Base-by-base conservation (phyloP, 768 basidiomycete genomes). In the Guyanaporus albipodus region DNA sequence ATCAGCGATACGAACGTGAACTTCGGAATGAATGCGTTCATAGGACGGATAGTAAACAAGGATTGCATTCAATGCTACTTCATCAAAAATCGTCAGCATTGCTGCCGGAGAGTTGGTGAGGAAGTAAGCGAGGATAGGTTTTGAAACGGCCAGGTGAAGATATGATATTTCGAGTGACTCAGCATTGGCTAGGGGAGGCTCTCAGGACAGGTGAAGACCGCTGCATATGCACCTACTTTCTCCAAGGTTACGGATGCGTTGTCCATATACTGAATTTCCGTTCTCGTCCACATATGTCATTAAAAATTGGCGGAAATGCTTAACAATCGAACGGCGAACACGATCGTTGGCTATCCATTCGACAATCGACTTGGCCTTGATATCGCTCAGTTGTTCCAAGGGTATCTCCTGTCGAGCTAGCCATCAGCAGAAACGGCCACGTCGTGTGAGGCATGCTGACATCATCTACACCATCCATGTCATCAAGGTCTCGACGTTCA, bases 131-230 rank as follows among this genome's bases (percentile, higher is more conserved):
- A 99, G 75, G 58, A 97, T 93, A 4, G 96, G 88, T 58, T 96
- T 96, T 8, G 93, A 90, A 44, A 83, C 70, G 1, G 90, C 86
- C 15, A 99, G 80, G 62, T 99, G 95, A n/a, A 91, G 77, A 67
- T 94, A 98, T 1, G 94, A 97, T 21, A 98, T 90, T 67, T 98
- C 96, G 48, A 99, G 80, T 0, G 94, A 97, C 70, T 99, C 96
- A 27, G 94, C 82, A 68, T 99, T 98, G 60, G 84, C 96, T 98
- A 55, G 21, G 6, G 17, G 26, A 46, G 28, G 12, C 15, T 39
- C 44, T 55, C 42, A 54, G 53, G 15, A 42, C 41, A 55, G n/a
- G 19, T 38, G 12, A 54, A 18, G 42, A n/a, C 29, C n/a, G 10
- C 42, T 18, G 28, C 29, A 28, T 15, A 35, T 44, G 50, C 7